These are phyloP conservation scores for Pichia sp. DNA, from an alignment of 1,139 yeast species.

Conservation along the genomic window DNA sequence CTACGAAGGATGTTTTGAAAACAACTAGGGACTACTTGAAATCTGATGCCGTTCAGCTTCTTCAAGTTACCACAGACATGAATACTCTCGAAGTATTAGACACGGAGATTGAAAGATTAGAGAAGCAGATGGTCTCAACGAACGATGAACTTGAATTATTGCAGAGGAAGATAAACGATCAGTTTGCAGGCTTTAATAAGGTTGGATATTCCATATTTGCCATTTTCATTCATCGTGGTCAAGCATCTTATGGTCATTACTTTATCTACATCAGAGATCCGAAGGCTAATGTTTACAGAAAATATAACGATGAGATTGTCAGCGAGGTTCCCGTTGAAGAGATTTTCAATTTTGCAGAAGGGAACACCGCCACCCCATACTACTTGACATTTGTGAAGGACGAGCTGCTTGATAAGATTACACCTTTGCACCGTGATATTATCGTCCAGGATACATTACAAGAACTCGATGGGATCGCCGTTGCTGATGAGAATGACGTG, in stretches of 20 bases:
- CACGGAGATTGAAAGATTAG: conserved; percentile 30
- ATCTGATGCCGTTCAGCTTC: conserved; percentile 29
- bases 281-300: conserved; percentile 60
- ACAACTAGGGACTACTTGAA: conserved; percentile 53
- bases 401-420: conserved; percentile 50
- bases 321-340: conserved; percentile 71
- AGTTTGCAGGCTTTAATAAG: conserved; percentile 51
- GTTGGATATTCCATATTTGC: conserved; percentile 84
- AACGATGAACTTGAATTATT: conserved; percentile 36
- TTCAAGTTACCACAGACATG: conserved; percentile 24
- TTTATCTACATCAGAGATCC: conserved; percentile 90
- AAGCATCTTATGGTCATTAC: conserved; percentile 93
- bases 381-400: conserved; percentile 78
- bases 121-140: conserved; percentile 32
- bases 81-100: conserved; percentile 30
- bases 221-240: conserved; percentile 90
- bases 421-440: conserved; percentile 53
- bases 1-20: conserved; percentile 44
- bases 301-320: conserved; percentile 88
- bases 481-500: not conserved
- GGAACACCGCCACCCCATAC: conserved; percentile 88
- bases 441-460: conserved; percentile 10
- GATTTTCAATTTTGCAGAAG: conserved; percentile 65
- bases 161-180: conserved; percentile 43
- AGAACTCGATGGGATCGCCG: no score